Evolutionary conservation across 768 basidiomycete genomes (phyloP).

Genomic region (Auricularia sp.): DNA sequence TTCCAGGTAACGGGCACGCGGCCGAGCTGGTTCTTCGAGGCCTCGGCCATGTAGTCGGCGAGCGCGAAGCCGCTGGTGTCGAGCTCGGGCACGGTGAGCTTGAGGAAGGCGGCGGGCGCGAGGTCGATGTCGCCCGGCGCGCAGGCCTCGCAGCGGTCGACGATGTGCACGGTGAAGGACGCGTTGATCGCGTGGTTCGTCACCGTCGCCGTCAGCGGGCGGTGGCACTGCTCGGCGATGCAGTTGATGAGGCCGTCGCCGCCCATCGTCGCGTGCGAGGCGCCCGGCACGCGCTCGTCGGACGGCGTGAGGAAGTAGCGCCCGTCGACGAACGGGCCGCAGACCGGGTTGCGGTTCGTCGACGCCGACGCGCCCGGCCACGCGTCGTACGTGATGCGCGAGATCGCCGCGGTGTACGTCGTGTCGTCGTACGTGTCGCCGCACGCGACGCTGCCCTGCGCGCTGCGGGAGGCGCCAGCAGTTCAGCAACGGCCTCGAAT

Average conservation of each 20-base stretch:
- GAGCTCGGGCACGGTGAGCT: conserved; percentile 7
- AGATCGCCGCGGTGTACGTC: conserved; percentile 1
- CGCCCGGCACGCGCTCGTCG: conserved; percentile 55
- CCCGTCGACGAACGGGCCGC: conserved; percentile 1
- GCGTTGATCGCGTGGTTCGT: not conserved
- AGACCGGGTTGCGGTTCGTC: conserved; percentile 1
- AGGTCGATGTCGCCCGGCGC: conserved; percentile 19
- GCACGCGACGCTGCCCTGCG: not conserved
- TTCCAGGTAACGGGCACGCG: not conserved
- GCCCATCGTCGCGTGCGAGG: conserved; percentile 25
- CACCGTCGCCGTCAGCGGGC: not conserved
- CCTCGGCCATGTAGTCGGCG: not conserved
- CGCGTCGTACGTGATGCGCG: not conserved
- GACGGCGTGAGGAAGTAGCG: conserved; percentile 33
- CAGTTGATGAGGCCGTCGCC: conserved; percentile 1
- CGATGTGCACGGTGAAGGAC: conserved; percentile 9
- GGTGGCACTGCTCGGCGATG: conserved; percentile 1
- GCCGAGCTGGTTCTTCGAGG: not conserved
- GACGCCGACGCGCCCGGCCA: not conserved
- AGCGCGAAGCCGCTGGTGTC: not conserved
- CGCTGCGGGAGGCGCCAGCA: not conserved
- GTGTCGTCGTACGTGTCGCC: conserved; percentile 1
- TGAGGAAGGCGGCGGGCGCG: conserved; percentile 19
- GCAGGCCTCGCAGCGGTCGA: conserved; percentile 22
- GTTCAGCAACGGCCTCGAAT: not conserved